A percentile compares a stretch with the other conserved stretches of the same genome.
These are phyloP conservation scores for Fraxinus quadrangulata DNA, from an alignment of 257 asterid genomes.

Conservation along the genomic window DNA sequence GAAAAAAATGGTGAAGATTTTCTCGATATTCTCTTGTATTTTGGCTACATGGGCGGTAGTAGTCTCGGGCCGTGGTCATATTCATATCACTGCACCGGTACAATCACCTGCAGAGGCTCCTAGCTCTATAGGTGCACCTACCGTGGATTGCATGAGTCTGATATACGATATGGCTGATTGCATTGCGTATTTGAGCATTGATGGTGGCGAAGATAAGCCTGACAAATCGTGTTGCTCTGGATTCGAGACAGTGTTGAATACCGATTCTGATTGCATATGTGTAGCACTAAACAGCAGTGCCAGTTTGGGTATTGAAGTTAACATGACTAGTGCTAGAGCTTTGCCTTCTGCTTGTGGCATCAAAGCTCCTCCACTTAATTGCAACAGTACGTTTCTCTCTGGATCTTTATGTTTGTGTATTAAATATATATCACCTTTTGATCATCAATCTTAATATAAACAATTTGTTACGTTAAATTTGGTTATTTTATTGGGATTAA, in stretches of 20 bases:
- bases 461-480: too few species aligned
- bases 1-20: background rate
- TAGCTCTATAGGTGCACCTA: background rate
- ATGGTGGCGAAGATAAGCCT: background rate
- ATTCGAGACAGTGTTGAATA: slow-evolving; percentile 4
- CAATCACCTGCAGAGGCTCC: background rate
- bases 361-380: slow-evolving; percentile 22
- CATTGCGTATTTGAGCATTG: background rate
- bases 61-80: background rate
- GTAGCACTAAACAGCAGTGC: slow-evolving; percentile 4
- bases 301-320: slow-evolving; percentile 9
- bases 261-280: slow-evolving; percentile 21
- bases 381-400: slow-evolving; percentile 18
- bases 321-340: slow-evolving; percentile 13
- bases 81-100: background rate
- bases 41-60: background rate
- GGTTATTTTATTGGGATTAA: too few species aligned
- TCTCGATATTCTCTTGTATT: background rate
- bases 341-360: slow-evolving; percentile 27
- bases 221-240: slow-evolving; percentile 20
- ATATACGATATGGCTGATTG: slow-evolving; percentile 22
- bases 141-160: background rate
- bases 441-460: too few species aligned
- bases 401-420: too few species aligned
- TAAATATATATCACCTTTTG: too few species aligned